Conservation (phyloP, 164 flowering plant species). For the Magnolia officinalis region DNA sequence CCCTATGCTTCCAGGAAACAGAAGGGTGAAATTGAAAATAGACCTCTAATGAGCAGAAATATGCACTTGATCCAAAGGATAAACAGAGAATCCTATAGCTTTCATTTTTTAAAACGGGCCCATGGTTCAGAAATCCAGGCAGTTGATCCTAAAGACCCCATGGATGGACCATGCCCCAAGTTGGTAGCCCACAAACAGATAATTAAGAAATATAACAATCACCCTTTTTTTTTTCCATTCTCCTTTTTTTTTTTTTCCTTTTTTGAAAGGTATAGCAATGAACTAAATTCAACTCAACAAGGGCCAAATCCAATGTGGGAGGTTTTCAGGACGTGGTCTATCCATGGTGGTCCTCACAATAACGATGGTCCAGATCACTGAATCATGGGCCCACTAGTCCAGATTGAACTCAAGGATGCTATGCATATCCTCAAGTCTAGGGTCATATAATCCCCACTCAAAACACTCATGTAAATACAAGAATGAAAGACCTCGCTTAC, state of each 20-base stretch:
- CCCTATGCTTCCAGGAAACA: neutral
- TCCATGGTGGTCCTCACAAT: neutral
- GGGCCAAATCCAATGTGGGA: neutral
- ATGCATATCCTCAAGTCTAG: neutral
- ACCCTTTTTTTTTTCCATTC: too few relatives aligned
- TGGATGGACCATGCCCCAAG: too few relatives aligned
- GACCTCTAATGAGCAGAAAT: neutral
- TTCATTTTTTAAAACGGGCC: too few relatives aligned
- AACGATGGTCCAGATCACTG: neutral
- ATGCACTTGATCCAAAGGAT: too few relatives aligned
- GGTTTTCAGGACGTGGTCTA: neutral
- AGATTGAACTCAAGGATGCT: neutral
- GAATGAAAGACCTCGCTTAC: slow-evolving; percentile 23
- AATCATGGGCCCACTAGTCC: neutral
- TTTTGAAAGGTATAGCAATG: too few relatives aligned
- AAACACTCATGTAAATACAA: neutral
- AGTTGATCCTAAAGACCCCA: too few relatives aligned
- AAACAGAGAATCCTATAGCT: too few relatives aligned
- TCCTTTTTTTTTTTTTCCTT: too few relatives aligned
- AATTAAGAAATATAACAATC: too few relatives aligned
- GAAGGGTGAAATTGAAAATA: neutral
- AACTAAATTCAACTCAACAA: neutral
- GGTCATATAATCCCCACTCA: neutral
- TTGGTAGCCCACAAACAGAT: too few relatives aligned
- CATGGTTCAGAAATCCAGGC: too few relatives aligned